A percentile compares a stretch with the other conserved stretches of the same genome.
These are phyloP conservation scores for Pseudomassariella vexata DNA, from an alignment of 2,329 filamentous ascomycete genomes.

Conservation along the genomic window DNA sequence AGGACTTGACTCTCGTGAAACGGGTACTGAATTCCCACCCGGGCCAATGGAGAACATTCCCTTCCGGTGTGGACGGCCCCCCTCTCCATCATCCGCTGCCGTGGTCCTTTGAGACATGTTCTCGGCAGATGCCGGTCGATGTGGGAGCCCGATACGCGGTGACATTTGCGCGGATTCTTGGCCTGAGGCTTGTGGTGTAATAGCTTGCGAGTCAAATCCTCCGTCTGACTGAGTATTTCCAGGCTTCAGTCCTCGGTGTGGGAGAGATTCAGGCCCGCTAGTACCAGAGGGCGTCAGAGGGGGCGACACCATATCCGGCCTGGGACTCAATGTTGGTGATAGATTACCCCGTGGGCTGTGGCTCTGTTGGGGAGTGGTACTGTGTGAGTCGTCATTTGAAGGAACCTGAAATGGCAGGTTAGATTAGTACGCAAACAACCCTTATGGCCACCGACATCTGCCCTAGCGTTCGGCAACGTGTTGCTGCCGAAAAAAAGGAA, in stretches of 20 bases:
- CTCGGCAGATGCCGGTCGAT: slow-evolving; percentile 38
- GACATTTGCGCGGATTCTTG: slow-evolving; percentile 42
- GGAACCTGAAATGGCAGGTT: slow-evolving; percentile 44
- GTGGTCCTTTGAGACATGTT: slow-evolving; percentile 34
- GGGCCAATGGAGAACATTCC: slow-evolving; percentile 48
- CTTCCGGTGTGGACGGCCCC: slow-evolving; percentile 38
- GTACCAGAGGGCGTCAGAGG: slow-evolving; percentile 84
- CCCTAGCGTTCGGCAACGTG: neutral
- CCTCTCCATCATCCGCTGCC: slow-evolving; percentile 26
- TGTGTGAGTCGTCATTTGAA: slow-evolving; percentile 55
- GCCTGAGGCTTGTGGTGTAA: slow-evolving; percentile 65
- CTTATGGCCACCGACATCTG: no score
- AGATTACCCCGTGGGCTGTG: slow-evolving; percentile 58
- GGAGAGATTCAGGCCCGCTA: slow-evolving; percentile 30
- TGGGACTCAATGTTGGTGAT: slow-evolving; percentile 64
- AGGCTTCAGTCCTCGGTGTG: slow-evolving; percentile 17
- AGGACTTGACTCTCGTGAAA: slow-evolving; percentile 58
- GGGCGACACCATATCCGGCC: slow-evolving; percentile 75
- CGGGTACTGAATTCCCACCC: slow-evolving; percentile 44
- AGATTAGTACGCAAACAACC: no score
- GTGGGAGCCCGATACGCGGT: slow-evolving; percentile 31
- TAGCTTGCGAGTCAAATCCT: slow-evolving; percentile 34
- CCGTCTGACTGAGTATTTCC: slow-evolving; percentile 16
- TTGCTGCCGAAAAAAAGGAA: neutral
- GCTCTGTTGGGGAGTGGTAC: slow-evolving; percentile 58